Evolutionary conservation across 768 basidiomycete genomes (phyloP), one percentile per base, ranked within the genome.

Genomic region (Rhodocollybia butyracea): DNA sequence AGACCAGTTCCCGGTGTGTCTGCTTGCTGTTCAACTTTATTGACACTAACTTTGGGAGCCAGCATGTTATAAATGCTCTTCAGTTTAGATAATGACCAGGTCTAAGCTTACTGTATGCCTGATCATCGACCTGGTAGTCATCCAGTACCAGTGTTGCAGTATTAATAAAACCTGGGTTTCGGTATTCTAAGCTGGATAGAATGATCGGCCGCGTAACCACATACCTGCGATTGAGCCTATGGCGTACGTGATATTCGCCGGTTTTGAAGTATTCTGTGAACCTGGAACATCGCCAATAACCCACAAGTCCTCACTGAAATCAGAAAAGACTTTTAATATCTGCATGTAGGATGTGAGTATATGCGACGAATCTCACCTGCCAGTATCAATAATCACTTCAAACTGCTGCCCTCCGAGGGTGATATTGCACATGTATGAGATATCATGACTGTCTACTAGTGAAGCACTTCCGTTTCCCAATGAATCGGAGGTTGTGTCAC

Each of bases 331-430:
- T 24, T 39, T 21, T 30, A 27, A 12, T 27, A 11, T 22, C 5
- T n/a, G 3, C 15, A 7, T 15, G 39, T 3, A 32, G 22, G 22
- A 30, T n/a, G 13, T 17, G 8, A 21, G 7, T 5, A 17, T 27
- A 24, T 15, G 8, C 2, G 19, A 8, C 12, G 22, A 32, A 15
- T 31, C 57, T 34, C 36, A 60, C 64, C 61, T 64, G 36, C 65
- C 66, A 2, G 65, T 66, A 36, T 67, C 65, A 40, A 67, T 62
- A 24, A 54, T 26, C 27, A 64, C 63, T 13, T 54, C 29, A 46
- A 62, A 60, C 13, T 30, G 22, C 11, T 26, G 19, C 8, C 66
- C 66, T 7, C 60, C 58, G 2, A 66, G 51, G 1, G 63, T 62
- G 22, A 66, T 52, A 45, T 64, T 66, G 22, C 57, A 55, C 27